Evolutionary conservation across 2,329 filamentous ascomycete genomes (phyloP).

Genomic region (Alternaria arborescens): DNA sequence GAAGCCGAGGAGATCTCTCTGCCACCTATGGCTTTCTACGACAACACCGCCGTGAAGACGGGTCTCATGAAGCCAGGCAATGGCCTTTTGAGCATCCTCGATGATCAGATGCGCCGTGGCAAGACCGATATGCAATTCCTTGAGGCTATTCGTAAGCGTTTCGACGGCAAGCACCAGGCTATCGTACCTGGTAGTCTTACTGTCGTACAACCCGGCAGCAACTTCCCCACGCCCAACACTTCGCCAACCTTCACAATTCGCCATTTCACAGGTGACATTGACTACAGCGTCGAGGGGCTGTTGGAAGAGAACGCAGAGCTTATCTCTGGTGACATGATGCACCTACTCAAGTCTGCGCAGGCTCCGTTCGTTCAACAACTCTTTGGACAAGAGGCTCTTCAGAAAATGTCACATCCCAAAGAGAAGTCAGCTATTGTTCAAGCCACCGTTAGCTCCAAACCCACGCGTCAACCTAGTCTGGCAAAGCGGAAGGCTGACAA

Average conservation of each 20-base stretch:
- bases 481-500: slow-evolving; percentile 78
- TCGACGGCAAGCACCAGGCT: slow-evolving; percentile 91
- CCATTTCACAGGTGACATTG: slow-evolving; percentile 96
- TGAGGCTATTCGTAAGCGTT: slow-evolving; percentile 89
- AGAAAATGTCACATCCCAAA: slow-evolving; percentile 91
- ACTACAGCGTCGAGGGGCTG: slow-evolving; percentile 86
- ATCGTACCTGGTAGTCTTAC: slow-evolving; percentile 81
- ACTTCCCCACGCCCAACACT: slow-evolving; percentile 84
- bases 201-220: slow-evolving; percentile 82
- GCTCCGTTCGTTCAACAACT: slow-evolving; percentile 88
- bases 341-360: slow-evolving; percentile 86
- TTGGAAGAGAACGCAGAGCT: slow-evolving; percentile 96
- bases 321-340: slow-evolving; percentile 94
- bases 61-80: slow-evolving; percentile 92
- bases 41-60: slow-evolving; percentile 93
- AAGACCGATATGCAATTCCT: slow-evolving; percentile 89
- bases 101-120: slow-evolving; percentile 92
- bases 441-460: slow-evolving; percentile 94
- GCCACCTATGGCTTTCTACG: slow-evolving; percentile 93
- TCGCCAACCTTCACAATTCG: slow-evolving; percentile 86
- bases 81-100: slow-evolving; percentile 89
- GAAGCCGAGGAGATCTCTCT: slow-evolving; percentile 94
- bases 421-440: slow-evolving; percentile 93
- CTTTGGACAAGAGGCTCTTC: slow-evolving; percentile 94
- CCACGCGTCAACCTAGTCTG: slow-evolving; percentile 89